Conservation (phyloP, 2,329 filamentous ascomycete species). For the Aspergillus fischeri region DNA sequence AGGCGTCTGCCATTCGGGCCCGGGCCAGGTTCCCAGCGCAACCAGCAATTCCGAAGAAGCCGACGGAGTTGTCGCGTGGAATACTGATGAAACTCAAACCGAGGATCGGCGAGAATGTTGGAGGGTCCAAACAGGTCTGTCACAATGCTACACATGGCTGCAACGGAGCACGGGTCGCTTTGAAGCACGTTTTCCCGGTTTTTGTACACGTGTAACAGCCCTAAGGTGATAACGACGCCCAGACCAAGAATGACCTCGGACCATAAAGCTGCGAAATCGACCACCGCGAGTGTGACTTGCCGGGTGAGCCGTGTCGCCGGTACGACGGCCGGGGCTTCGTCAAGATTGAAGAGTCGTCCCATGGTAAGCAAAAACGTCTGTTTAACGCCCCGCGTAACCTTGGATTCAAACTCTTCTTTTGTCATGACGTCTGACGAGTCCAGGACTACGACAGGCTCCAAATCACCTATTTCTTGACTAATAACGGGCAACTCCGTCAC, state of each 20-base stretch:
- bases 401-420: constrained; percentile 22
- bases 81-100: constrained; percentile 28
- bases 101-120: constrained; percentile 25
- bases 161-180: constrained; percentile 31
- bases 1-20: constrained; percentile 23
- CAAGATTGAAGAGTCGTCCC: constrained; percentile 29
- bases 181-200: constrained; percentile 27
- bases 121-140: constrained; percentile 26
- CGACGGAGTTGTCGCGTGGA: constrained; percentile 30
- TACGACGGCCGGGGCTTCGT: constrained; percentile 16
- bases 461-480: constrained; percentile 27
- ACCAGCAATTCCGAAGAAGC: constrained; percentile 25
- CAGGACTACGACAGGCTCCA: constrained; percentile 26
- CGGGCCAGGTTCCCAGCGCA: constrained; percentile 25
- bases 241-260: constrained; percentile 28
- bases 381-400: constrained; percentile 25
- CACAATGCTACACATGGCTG: constrained; percentile 33
- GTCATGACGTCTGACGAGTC: constrained; percentile 29
- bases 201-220: constrained; percentile 26
- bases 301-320: constrained; percentile 19
- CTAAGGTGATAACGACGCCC: constrained; percentile 19
- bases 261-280: constrained; percentile 24
- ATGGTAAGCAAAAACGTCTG: constrained; percentile 30
- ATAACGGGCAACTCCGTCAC: constrained; percentile 30
- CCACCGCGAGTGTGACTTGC: constrained; percentile 27